A percentile compares a stretch with the other conserved stretches of the same genome.
These are phyloP conservation scores for Pelargonium myrrhifolium DNA, from an alignment of 441 rosid genomes.

Conservation along the genomic window DNA sequence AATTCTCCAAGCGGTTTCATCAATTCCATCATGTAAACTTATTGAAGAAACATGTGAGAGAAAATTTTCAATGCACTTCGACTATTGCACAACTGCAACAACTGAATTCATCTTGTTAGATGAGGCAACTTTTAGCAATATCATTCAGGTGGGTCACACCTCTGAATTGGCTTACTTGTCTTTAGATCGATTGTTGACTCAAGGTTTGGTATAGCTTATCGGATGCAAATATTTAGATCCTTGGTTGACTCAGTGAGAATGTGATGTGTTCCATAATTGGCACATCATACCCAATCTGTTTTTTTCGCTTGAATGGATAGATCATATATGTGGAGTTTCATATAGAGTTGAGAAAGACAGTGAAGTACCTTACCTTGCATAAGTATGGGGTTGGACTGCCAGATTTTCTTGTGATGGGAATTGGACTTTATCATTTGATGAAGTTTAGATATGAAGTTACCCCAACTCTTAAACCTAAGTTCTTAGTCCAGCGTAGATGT, in stretches of 20 bases:
- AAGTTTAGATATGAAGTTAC: neutral
- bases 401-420: neutral
- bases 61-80: slow-evolving; percentile 81
- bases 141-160: slow-evolving; percentile 66
- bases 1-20: slow-evolving; percentile 68
- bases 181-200: neutral
- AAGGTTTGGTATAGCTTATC: slow-evolving; percentile 12
- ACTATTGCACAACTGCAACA: slow-evolving; percentile 84
- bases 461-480: neutral
- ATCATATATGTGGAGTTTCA: neutral
- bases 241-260: neutral
- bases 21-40: slow-evolving; percentile 81
- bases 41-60: slow-evolving; percentile 84
- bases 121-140: slow-evolving; percentile 55
- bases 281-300: neutral
- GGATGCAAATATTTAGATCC: neutral
- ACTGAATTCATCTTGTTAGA: slow-evolving; percentile 74
- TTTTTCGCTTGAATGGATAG: neutral
- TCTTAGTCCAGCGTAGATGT: neutral
- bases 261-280: neutral
- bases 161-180: neutral
- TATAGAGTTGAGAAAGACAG: neutral
- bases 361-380: neutral
- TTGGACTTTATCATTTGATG: neutral
- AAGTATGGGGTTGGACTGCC: neutral